Conservation (phyloP, 768 basidiomycete species). For the Mycena chlorophos region DNA sequence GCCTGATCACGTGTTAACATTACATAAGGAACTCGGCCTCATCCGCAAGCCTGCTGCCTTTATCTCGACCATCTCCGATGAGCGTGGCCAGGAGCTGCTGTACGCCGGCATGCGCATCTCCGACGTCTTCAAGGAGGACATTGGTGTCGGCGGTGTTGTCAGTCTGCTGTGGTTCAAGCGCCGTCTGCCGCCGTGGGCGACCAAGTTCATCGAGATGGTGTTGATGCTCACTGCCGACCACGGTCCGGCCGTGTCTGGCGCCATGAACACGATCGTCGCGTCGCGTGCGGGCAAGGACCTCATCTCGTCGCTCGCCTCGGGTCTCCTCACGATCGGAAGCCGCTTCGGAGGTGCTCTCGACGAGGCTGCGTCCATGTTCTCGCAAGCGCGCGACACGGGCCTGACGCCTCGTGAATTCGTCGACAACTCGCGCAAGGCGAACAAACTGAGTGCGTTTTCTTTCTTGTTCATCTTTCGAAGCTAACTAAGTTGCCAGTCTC, state of each 20-base stretch:
- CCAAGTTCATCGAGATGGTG: constrained; percentile 99
- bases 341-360: constrained; percentile 99
- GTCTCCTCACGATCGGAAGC: constrained; percentile 95
- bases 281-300: constrained; percentile 99
- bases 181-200: constrained; percentile 86
- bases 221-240: constrained; percentile 99
- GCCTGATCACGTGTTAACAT: not conserved
- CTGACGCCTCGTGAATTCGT: constrained; percentile 98
- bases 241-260: constrained; percentile 95
- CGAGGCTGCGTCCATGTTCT: constrained; percentile 96
- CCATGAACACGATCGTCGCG: constrained; percentile 99
- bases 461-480: not conserved
- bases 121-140: constrained; percentile 96
- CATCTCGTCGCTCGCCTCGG: constrained; percentile 93
- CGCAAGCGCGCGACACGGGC: constrained; percentile 84
- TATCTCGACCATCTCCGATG: constrained; percentile 99
- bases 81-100: constrained; percentile 96
- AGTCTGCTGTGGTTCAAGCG: constrained; percentile 98
- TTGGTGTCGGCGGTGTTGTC: constrained; percentile 96
- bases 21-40: constrained; percentile 75
- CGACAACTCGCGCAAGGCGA: constrained; percentile 87
- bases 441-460: constrained; percentile 82
- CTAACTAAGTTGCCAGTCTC: constrained; percentile 54
- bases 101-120: constrained; percentile 99
- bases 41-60: constrained; percentile 98